Base-by-base conservation (phyloP, 768 basidiomycete genomes). In the Boletellus ananas region DNA sequence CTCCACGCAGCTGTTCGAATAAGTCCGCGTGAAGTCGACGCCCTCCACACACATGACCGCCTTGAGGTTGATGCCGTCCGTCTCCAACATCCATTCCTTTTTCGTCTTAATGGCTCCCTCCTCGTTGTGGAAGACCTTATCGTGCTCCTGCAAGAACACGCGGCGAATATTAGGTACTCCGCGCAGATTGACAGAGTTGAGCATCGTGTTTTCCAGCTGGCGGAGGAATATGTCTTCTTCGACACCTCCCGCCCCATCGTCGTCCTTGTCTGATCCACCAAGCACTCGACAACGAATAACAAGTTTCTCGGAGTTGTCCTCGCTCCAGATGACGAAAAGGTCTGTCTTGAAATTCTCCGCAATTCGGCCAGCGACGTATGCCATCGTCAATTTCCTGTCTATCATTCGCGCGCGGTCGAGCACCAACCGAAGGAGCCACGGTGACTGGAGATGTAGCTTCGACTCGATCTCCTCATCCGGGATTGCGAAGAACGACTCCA, bases 401-500 rank as follows among this genome's bases (percentile, higher is more conserved):
- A 98, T 86, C 89, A 99, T 96, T 73, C 95, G 93, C 3, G 90
- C 86, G 57, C 95, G 90, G 67, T 98, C 96, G 47, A 99, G 82
- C 63, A 95, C 95, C 39, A 98, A 81, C 71, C 96, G 93, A 18
- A 99, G 83, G 17, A 99, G 76, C 96, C 96, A 99, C 0, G 94
- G 94, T 2, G 96, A 98, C 66, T 94, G 91, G 1, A 93, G 75
- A 57, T 92, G 87, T 3, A 96, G 73, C 63, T 95, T 95, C 17
- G 81, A 78, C 66, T 95, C 92, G 51, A 95, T 87, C 43, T 94
- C 91, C 64, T 97, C 94, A 60, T 98, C 96, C 6, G 96, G 96
- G 65, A 98, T 98, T 47, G 94, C 95, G 68, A 98, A 99, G 89
- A 97, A 97, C 0, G 94, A 94, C 62, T 96, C 92, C 49, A 99